Conservation (phyloP, 495 filamentous ascomycete genomes). For the Hypoxylon fragiforme region DNA sequence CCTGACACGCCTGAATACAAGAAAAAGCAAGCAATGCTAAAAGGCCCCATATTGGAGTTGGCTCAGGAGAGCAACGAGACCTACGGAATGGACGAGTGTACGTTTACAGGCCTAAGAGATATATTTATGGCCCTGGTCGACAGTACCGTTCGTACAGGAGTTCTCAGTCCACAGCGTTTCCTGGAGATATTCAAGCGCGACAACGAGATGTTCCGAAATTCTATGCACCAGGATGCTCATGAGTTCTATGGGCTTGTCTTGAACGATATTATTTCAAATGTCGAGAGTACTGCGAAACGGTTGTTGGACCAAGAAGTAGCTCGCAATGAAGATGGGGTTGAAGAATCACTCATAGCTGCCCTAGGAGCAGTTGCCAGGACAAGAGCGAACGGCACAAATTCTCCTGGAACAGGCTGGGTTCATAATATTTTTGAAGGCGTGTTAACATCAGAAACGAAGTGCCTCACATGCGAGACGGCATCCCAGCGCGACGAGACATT, state of each 20-base stretch:
- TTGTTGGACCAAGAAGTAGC: constrained; percentile 52
- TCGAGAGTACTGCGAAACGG: constrained; percentile 76
- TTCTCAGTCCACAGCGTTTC: constrained; percentile 91
- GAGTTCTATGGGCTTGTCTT: constrained; percentile 93
- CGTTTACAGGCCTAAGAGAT: constrained; percentile 93
- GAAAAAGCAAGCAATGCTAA: constrained; percentile 89
- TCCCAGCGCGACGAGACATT: constrained; percentile 96
- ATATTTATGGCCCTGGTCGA: constrained; percentile 91
- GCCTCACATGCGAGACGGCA: constrained; percentile 92
- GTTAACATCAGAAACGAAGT: constrained; percentile 93
- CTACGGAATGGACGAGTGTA: constrained; percentile 92
- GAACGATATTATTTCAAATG: constrained; percentile 94
- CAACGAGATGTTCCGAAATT: constrained; percentile 95
- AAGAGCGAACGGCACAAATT: constrained; percentile 43
- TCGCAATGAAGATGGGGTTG: constrained; percentile 37
- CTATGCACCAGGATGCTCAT: constrained; percentile 98
- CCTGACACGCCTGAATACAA: constrained; percentile 92
- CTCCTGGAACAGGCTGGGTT: constrained; percentile 79
- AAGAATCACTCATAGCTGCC: constrained; percentile 47
- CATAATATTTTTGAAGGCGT: constrained; percentile 96
- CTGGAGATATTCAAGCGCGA: constrained; percentile 90
- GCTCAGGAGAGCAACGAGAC: constrained; percentile 74
- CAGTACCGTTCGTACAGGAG: constrained; percentile 79
- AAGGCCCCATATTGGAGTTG: constrained; percentile 80
- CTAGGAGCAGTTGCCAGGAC: constrained; percentile 48